These are phyloP conservation scores for Rhynchosporium secalis DNA, from an alignment of 2,329 filamentous ascomycete genomes.

Conservation along the genomic window DNA sequence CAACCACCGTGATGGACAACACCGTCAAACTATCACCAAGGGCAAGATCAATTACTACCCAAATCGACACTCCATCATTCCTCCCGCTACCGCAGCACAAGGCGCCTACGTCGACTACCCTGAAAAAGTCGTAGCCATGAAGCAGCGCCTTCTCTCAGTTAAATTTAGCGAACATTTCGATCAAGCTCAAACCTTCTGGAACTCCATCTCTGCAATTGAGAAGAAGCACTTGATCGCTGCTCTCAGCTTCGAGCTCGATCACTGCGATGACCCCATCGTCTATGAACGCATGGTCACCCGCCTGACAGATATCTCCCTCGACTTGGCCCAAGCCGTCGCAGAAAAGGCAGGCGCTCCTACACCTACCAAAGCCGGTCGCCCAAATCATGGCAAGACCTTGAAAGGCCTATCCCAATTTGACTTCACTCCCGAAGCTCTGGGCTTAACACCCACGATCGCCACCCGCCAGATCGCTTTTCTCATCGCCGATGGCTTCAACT, in stretches of 20 bases:
- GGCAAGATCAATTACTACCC: conserved; percentile 80
- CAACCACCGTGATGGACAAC: conserved; percentile 72
- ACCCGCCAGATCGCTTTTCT: conserved; percentile 73
- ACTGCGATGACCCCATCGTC: conserved; percentile 77
- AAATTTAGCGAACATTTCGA: conserved; percentile 79
- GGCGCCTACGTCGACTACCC: conserved; percentile 71
- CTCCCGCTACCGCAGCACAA: conserved; percentile 61
- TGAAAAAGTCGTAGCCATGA: conserved; percentile 66
- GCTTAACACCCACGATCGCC: conserved; percentile 61
- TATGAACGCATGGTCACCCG: conserved; percentile 70
- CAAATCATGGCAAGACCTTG: conserved; percentile 68
- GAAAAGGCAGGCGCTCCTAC: conserved; percentile 66
- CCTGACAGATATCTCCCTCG: conserved; percentile 70
- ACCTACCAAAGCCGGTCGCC: conserved; percentile 52
- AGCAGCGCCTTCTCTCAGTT: conserved; percentile 64
- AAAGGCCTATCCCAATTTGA: conserved; percentile 69
- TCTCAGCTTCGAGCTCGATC: conserved; percentile 72
- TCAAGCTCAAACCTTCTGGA: conserved; percentile 82
- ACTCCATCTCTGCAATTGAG: conserved; percentile 69
- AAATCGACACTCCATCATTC: conserved; percentile 64
- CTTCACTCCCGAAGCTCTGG: conserved; percentile 53
- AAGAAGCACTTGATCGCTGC: conserved; percentile 61
- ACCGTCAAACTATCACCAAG: conserved; percentile 71
- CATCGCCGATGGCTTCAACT: conserved; percentile 75
- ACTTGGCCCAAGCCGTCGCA: conserved; percentile 67